A percentile compares a stretch with the other conserved stretches of the same genome.
phyloP scores from a whole-genome alignment of 2,329 filamentous ascomycete genomes.

The Triangularia setosa region DNA sequence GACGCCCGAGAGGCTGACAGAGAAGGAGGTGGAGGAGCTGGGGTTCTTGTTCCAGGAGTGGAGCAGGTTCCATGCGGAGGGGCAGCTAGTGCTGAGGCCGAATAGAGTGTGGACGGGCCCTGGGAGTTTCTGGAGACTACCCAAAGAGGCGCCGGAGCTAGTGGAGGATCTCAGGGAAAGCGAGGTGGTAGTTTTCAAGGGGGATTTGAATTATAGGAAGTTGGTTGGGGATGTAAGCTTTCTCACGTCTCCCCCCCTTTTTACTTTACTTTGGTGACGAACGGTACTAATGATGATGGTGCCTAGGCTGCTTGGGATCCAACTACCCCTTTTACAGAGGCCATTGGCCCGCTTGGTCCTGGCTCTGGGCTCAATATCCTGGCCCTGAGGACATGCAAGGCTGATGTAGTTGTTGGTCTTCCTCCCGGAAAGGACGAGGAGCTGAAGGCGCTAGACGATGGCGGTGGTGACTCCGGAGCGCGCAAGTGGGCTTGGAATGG shows the following conservation, averaged over 20 bases:
- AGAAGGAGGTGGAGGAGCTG: conserved; percentile 64
- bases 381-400: conserved; percentile 90
- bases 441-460: conserved; percentile 62
- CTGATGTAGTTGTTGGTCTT: conserved; percentile 91
- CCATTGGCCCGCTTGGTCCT: conserved; percentile 80
- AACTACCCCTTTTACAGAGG: conserved; percentile 78
- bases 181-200: conserved; percentile 93
- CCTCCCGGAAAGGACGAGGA: conserved; percentile 77
- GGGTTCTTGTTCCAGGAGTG: conserved; percentile 78
- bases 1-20: conserved; percentile 58
- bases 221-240: conserved; percentile 76
- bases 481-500: conserved; percentile 93
- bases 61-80: conserved; percentile 75
- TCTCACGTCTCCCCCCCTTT: neutral
- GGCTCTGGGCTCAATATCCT: conserved; percentile 80
- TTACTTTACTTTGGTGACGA: neutral
- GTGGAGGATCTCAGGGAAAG: conserved; percentile 74
- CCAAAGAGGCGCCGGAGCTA: conserved; percentile 62
- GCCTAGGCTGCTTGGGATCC: conserved; percentile 72
- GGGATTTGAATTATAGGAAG: conserved; percentile 95
- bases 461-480: conserved; percentile 65
- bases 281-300: neutral
- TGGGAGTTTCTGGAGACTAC: conserved; percentile 86
- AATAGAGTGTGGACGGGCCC: conserved; percentile 89
- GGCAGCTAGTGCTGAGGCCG: conserved; percentile 75